Conservation (phyloP, 1,284 basidiomycete species). For the Cutaneotrichosporon cyanovorans region DNA sequence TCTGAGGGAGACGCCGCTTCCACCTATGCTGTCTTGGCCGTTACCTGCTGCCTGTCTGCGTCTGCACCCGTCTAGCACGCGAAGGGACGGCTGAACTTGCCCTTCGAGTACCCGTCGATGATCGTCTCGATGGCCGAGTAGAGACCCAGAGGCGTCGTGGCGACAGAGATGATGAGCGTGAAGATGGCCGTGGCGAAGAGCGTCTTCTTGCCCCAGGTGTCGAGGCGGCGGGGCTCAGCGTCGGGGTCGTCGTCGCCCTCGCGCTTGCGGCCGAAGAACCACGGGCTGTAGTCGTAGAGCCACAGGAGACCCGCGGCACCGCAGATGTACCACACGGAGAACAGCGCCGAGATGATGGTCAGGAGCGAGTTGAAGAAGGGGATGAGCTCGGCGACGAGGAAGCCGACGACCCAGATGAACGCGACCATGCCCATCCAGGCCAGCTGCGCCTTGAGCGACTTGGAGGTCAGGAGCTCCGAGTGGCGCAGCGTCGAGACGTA, state of each 20-base stretch:
- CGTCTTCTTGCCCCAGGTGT: slow-evolving; percentile 18
- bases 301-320: slow-evolving; percentile 36
- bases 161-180: slow-evolving; percentile 23
- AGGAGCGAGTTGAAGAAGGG: slow-evolving; percentile 43
- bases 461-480: slow-evolving; percentile 30
- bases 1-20: too few relatives aligned
- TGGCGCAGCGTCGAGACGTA: slow-evolving; percentile 32
- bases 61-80: too few relatives aligned
- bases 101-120: slow-evolving; percentile 31
- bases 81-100: slow-evolving; percentile 35
- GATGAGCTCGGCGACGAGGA: slow-evolving; percentile 36
- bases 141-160: slow-evolving; percentile 37
- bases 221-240: slow-evolving; percentile 7
- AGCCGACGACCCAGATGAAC: slow-evolving; percentile 35
- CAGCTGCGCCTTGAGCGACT: slow-evolving; percentile 23
- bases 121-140: slow-evolving; percentile 37
- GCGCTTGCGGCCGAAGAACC: slow-evolving; percentile 16
- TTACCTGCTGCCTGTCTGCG: too few relatives aligned
- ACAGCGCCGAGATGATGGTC: slow-evolving; percentile 37
- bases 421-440: slow-evolving; percentile 34
- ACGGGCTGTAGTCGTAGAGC: slow-evolving; percentile 30
- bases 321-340: slow-evolving; percentile 39
- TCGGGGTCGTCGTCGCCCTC: slow-evolving; percentile 7
- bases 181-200: slow-evolving; percentile 16
- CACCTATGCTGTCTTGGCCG: too few relatives aligned